Evolutionary conservation across 805 yeast genomes (phyloP), one percentile per base, ranked within the genome.

Genomic region (Saturnispora hagleri): DNA sequence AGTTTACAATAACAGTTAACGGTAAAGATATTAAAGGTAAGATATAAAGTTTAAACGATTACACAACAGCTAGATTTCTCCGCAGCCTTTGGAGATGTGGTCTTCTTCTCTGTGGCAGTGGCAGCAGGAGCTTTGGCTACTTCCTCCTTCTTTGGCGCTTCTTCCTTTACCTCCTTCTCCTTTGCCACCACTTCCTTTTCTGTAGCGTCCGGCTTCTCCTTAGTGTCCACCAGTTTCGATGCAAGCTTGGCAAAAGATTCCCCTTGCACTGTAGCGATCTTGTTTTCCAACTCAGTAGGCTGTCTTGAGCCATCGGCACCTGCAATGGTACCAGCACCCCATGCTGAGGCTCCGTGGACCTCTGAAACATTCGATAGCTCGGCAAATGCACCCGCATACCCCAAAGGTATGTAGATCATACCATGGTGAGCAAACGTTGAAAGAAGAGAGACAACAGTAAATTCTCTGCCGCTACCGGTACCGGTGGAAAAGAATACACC

Each of bases 311-410:
- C 95, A 62, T 84, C 89, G 24, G 80, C 71, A 57, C 84, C 91
- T 35, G 95, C 88, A 58, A 76, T 74, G 53, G 86, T 72, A 63
- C 91, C 93, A 43, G 95, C 89, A 69, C 95, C 95, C 85, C 89
- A 88, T 50, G 95, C 79, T 51, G 90, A 79, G 60, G 85, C 84
- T 61, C 95, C 95, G 64, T 84, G 90, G 52, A 77, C 74, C 70
- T 83, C 90, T 20, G 73, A 75, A 53, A 84, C 62, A 66, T 75
- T 75, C 47, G 75, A 64, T 60, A 81, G 66, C 53, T 77, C 76
- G 47, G 77, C 75, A 64, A 81, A 80, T 41, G 73, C 75, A 36
- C 74, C 68, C 50, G 75, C 80, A 71, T 77, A 79, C 63, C 96
- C 96, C 60, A 87, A 75, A 56, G 96, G 96, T 53, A 88, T 81